Percentiles rank a stretch among this genome's conserved stretches.
phyloP scores from a whole-genome alignment of 805 yeast species.

The Yarrowia sp. region DNA sequence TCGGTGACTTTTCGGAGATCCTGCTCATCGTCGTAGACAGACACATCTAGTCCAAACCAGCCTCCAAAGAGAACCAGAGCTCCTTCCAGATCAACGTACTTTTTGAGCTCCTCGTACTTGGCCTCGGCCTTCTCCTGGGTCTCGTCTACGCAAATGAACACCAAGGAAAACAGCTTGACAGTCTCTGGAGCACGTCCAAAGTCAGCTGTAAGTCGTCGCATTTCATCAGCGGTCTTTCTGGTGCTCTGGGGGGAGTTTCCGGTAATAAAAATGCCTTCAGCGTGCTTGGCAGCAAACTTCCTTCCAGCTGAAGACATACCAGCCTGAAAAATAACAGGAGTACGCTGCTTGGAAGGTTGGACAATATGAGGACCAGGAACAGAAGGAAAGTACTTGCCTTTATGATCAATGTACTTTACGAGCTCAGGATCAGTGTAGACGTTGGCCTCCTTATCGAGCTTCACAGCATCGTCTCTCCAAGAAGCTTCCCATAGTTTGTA shows the following conservation, averaged over 20 bases:
- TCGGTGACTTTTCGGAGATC: conserved; percentile 39
- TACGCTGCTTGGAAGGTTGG: conserved; percentile 46
- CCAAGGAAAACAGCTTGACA: conserved; percentile 43
- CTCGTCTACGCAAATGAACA: conserved; percentile 43
- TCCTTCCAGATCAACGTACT: conserved; percentile 45
- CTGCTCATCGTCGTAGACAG: conserved; percentile 39
- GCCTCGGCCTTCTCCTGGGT: conserved; percentile 46
- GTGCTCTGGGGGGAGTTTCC: conserved; percentile 40
- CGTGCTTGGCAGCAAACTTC: conserved; percentile 46
- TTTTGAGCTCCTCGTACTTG: conserved; percentile 40
- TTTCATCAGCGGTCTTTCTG: conserved; percentile 37
- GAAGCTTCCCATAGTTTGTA: conserved; percentile 45
- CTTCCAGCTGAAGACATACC: conserved; percentile 46
- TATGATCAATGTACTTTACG: conserved; percentile 45
- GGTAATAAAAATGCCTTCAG: conserved; percentile 46
- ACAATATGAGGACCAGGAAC: conserved; percentile 48
- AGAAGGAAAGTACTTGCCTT: conserved; percentile 43
- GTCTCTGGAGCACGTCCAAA: conserved; percentile 42
- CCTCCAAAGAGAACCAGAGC: conserved; percentile 45
- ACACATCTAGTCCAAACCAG: conserved; percentile 46
- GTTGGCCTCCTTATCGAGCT: conserved; percentile 34
- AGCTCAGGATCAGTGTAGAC: conserved; percentile 39
- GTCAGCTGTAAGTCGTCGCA: conserved; percentile 40
- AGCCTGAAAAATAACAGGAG: conserved; percentile 48
- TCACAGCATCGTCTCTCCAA: conserved; percentile 48